Base-by-base conservation (phyloP, 148 eudicot genomes). In the Chenopodium formosanum region DNA sequence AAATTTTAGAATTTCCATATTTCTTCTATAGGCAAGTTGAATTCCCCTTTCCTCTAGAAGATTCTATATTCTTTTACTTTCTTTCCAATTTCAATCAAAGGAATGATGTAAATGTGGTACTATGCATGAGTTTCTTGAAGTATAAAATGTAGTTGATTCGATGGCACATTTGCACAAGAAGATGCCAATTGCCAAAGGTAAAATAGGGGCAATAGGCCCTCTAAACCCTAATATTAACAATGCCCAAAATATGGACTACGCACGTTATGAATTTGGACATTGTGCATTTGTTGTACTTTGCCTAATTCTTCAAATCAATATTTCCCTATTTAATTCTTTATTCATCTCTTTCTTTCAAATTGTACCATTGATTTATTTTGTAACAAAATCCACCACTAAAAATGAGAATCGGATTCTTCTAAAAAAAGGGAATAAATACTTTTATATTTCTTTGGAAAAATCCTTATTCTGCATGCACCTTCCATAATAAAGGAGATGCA, bases 341-440 rank as follows among this genome's bases (percentile, higher is more conserved):
- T 73, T 56, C 47, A 69, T 69, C 16, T 52, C 56, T 10, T 52
- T 10, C 4, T 78, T 13, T 67, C 47, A 32, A 46, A 40, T 14
- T 27, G 40, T 23, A 32, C 25, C 69, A 74, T 52, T 46, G 56
- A 44, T 44, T 78, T 73, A 72, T 78, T 47, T 12, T 50, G 3
- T 60, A 34, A 66, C 29, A 37, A 65, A 83, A 79, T 44, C 29
- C 65, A 82, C 77, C 74, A 73, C 47, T 63, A 79, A 79, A 79
- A 11, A 34, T 75, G 37, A 56, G 81, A 79, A 82, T 86, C 81
- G 23, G 78, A 69, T 86, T 79, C 88, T 82, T 44, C 16, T 2
- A 23, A 66, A 79, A 64, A 20, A 81, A 70, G 65, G 9, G 73
- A 48, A 20, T 50, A 50, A 50, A 50, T 11, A 13, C 14, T 10